A percentile compares a stretch with the other conserved stretches of the same genome.
Evolutionary conservation across 176 grass and related monocot species (phyloP).

Genomic region (Rhynchospora tenuis): DNA sequence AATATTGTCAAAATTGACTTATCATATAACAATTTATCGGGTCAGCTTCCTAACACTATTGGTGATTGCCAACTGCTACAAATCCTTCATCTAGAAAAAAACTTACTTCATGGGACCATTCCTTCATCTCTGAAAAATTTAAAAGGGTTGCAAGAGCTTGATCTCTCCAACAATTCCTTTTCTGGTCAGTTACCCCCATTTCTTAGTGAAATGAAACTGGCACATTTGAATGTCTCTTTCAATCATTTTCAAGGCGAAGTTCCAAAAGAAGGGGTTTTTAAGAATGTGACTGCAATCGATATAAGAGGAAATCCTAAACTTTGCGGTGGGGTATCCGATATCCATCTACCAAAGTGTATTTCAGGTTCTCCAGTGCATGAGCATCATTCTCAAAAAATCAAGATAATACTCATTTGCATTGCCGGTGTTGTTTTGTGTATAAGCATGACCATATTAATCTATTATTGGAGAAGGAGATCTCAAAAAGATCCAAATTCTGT

Average conservation of each 20-base stretch:
- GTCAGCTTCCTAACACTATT: conserved; percentile 37
- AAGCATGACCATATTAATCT: neutral
- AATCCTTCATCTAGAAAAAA: conserved; percentile 15
- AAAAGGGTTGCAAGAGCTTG: conserved; percentile 27
- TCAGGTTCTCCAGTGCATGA: neutral
- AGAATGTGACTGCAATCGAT: conserved; percentile 12
- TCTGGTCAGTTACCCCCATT: conserved; percentile 30
- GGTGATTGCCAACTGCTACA: conserved; percentile 29
- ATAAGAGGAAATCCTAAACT: conserved; percentile 20
- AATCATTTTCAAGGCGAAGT: conserved; percentile 43
- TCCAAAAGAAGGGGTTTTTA: conserved; percentile 36
- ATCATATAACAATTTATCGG: conserved; percentile 35
- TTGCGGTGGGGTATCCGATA: conserved; percentile 14
- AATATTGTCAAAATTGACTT: conserved; percentile 21
- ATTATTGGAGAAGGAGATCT: conserved; percentile 1
- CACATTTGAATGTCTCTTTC: conserved; percentile 40
- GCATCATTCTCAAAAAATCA: neutral
- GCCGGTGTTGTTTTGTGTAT: neutral
- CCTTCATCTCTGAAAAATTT: conserved; percentile 14
- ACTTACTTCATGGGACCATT: conserved; percentile 33
- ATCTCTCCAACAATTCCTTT: conserved; percentile 34
- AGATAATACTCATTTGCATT: conserved; percentile 4
- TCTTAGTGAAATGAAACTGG: conserved; percentile 11
- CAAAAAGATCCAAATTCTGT: neutral
- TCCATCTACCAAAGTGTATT: conserved; percentile 20